phyloP scores from a whole-genome alignment of 2,329 filamentous ascomycete genomes.

The Fusarium gaditjirri region DNA sequence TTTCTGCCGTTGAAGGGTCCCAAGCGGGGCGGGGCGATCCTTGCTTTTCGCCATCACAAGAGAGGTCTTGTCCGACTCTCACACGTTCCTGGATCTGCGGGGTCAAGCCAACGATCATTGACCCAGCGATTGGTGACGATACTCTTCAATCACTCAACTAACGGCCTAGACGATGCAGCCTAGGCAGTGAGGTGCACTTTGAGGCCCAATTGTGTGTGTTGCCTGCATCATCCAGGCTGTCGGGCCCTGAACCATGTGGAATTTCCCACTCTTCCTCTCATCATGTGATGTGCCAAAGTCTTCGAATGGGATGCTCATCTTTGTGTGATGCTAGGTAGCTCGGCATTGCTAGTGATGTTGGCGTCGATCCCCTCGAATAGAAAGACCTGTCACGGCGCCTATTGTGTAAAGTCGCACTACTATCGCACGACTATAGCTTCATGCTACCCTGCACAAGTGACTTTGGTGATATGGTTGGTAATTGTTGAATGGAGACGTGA shows the following conservation, averaged over 20 bases:
- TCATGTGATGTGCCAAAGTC: slow-evolving; percentile 34
- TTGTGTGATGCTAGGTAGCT: slow-evolving; percentile 28
- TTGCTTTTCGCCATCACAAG: slow-evolving; percentile 17
- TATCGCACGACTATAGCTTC: slow-evolving; percentile 33
- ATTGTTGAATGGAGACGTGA: slow-evolving; percentile 13
- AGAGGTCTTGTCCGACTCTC: slow-evolving; percentile 15
- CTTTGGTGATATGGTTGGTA: slow-evolving; percentile 35
- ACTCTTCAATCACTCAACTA: slow-evolving; percentile 9
- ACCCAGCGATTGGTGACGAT: slow-evolving; percentile 12
- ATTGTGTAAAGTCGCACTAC: slow-evolving; percentile 30
- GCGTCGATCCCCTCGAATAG: slow-evolving; percentile 23
- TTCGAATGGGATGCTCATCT: slow-evolving; percentile 31
- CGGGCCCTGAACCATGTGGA: slow-evolving; percentile 29
- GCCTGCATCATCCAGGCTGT: slow-evolving; percentile 25
- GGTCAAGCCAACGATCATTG: neutral
- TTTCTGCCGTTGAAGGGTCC: neutral
- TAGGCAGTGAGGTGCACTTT: slow-evolving; percentile 12
- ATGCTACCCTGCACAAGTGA: slow-evolving; percentile 19
- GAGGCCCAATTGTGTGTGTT: slow-evolving; percentile 39
- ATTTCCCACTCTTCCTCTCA: slow-evolving; percentile 8
- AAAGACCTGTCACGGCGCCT: slow-evolving; percentile 29
- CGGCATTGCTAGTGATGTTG: slow-evolving; percentile 6
- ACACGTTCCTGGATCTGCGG: slow-evolving; percentile 32
- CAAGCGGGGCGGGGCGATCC: slow-evolving; percentile 34
- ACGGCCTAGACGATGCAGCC: slow-evolving; percentile 3